These are phyloP conservation scores for Torulaspora delbrueckii DNA, from an alignment of 805 yeast species.

Conservation along the genomic window DNA sequence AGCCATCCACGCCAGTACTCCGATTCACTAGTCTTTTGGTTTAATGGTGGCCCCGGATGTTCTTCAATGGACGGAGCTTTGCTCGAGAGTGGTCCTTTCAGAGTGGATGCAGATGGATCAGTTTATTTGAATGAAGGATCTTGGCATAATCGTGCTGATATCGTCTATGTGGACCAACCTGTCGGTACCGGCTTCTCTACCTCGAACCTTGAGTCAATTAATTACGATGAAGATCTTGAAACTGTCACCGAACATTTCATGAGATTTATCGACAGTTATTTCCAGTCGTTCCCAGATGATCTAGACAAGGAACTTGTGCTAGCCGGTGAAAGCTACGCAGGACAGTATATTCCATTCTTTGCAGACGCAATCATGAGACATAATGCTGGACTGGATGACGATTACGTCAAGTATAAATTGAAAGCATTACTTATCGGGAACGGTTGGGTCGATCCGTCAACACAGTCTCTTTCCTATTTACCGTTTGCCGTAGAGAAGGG, in stretches of 20 bases:
- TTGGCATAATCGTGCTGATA: slow-evolving; percentile 76
- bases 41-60: slow-evolving; percentile 98
- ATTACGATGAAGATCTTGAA: slow-evolving; percentile 49
- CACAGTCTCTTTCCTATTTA: slow-evolving; percentile 73
- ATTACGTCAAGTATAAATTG: slow-evolving; percentile 37
- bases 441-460: slow-evolving; percentile 90
- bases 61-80: slow-evolving; percentile 97
- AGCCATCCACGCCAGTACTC: slow-evolving; percentile 19
- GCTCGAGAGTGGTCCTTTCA: slow-evolving; percentile 86
- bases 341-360: slow-evolving; percentile 90
- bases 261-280: slow-evolving; percentile 61
- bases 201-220: slow-evolving; percentile 38
- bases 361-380: slow-evolving; percentile 56
- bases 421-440: slow-evolving; percentile 78
- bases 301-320: slow-evolving; percentile 56
- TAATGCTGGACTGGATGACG: slow-evolving; percentile 34
- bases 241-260: slow-evolving; percentile 61
- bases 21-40: slow-evolving; percentile 62
- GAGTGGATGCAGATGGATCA: slow-evolving; percentile 46
- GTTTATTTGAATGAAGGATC: slow-evolving; percentile 62
- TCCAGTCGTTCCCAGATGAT: slow-evolving; percentile 69
- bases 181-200: slow-evolving; percentile 87
- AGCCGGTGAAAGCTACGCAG: slow-evolving; percentile 97
- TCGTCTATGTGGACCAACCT: slow-evolving; percentile 91
- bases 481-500: slow-evolving; percentile 64